Percentiles rank a stretch among this genome's conserved stretches.
These are phyloP conservation scores for Stellera chamaejasme DNA, from an alignment of 345 rosid species.

Conservation along the genomic window DNA sequence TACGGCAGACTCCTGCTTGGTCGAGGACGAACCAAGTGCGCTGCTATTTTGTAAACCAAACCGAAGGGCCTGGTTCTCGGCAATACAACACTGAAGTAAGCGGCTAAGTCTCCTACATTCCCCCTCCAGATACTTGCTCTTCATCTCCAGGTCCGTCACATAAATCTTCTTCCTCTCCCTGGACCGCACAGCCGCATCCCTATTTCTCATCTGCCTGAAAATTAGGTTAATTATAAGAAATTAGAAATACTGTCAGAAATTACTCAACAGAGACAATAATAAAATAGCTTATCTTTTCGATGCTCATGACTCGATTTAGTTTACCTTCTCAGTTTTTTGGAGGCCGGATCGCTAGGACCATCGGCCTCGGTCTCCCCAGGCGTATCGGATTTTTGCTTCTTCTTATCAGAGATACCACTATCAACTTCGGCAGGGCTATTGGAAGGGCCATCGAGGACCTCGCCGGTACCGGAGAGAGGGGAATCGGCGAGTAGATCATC, in stretches of 20 bases:
- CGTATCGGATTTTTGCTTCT: background rate
- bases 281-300: too few relatives aligned
- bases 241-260: background rate
- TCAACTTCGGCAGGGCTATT: constrained; percentile 11
- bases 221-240: constrained; percentile 7
- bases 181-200: constrained; percentile 80
- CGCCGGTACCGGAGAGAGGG: constrained; percentile 13
- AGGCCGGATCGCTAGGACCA: constrained; percentile 16
- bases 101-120: constrained; percentile 78
- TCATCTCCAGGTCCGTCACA: constrained; percentile 70
- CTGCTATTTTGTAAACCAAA: constrained; percentile 41
- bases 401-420: constrained; percentile 2
- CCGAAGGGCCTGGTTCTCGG: constrained; percentile 79
- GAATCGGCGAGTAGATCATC: constrained; percentile 30
- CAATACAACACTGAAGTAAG: constrained; percentile 57
- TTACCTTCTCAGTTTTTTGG: constrained; percentile 41
- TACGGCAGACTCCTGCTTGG: constrained; percentile 99
- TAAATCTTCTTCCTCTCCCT: constrained; percentile 85
- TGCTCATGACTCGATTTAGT: too few relatives aligned
- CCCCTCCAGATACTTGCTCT: constrained; percentile 70
- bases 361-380: background rate
- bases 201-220: constrained; percentile 73
- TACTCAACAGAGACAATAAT: background rate
- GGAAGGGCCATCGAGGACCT: constrained; percentile 11
- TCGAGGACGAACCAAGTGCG: constrained; percentile 46